Evolutionary conservation across 2,329 filamentous ascomycete species (phyloP).

Genomic region (Gyromitra esculenta): DNA sequence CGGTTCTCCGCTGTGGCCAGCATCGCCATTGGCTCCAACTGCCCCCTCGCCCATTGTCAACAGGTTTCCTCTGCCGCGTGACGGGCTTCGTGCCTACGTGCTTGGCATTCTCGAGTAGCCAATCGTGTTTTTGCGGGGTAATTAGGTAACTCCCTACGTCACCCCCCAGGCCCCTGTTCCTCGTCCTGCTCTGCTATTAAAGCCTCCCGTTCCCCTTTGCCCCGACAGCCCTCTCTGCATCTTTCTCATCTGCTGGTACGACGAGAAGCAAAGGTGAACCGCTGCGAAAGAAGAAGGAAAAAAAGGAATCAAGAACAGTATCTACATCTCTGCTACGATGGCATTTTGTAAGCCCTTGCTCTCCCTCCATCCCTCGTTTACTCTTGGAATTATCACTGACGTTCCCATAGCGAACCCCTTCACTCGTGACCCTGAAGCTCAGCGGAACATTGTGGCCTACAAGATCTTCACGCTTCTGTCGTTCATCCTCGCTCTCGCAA

Average conservation of each 20-base stretch:
- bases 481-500: constrained; percentile 77
- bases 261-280: not conserved
- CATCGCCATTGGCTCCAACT: constrained; percentile 14
- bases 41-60: not conserved
- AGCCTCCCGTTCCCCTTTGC: constrained; percentile 19
- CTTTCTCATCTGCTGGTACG: constrained; percentile 16
- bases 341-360: constrained; percentile 21
- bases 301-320: constrained; percentile 2
- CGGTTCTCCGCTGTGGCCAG: not conserved
- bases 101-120: constrained; percentile 1
- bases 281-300: not conserved
- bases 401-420: constrained; percentile 55
- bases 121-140: constrained; percentile 27
- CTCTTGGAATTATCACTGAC: not conserved
- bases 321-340: constrained; percentile 17
- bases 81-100: constrained; percentile 6
- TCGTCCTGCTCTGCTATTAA: constrained; percentile 23
- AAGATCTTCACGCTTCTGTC: constrained; percentile 77
- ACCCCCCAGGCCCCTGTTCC: not conserved
- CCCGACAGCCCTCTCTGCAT: constrained; percentile 6
- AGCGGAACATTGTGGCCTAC: constrained; percentile 70
- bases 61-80: constrained; percentile 36
- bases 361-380: not conserved
- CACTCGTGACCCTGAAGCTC: constrained; percentile 54
- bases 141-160: constrained; percentile 34